Percentiles rank a stretch among this genome's conserved stretches.
phyloP scores from a whole-genome alignment of 116 monocot genomes.

The Papilionanthe hybrid region DNA sequence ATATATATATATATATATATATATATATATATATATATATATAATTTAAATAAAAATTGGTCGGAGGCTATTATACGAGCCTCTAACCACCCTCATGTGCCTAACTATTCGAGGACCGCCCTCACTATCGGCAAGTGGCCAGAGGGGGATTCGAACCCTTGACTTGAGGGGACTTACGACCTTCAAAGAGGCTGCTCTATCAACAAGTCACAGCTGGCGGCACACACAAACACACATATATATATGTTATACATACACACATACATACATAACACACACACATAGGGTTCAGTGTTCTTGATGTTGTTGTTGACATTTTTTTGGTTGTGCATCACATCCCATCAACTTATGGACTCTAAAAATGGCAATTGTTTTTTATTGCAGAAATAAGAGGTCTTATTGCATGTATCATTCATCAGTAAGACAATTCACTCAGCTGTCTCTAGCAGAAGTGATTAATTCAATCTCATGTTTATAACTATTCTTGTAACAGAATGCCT shows the following conservation, averaged over 20 bases:
- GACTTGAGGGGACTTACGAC: too few species aligned
- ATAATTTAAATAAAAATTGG: too few species aligned
- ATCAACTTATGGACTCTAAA: neutral
- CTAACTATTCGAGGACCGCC: too few species aligned
- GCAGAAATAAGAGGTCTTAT: constrained; percentile 50
- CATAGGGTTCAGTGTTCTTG: neutral
- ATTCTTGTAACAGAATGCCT: constrained; percentile 40
- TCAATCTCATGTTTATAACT: neutral
- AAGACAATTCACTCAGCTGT: constrained; percentile 15
- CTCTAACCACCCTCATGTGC: too few species aligned
- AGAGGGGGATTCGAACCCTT: too few species aligned
- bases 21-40: too few species aligned
- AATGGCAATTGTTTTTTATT: constrained; percentile 15
- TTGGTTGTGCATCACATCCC: neutral
- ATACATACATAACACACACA: too few species aligned
- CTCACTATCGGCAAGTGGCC: too few species aligned
- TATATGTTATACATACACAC: neutral
- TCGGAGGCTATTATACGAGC: too few species aligned
- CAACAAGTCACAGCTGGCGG: too few species aligned
- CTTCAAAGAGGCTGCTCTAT: too few species aligned
- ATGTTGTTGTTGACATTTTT: neutral
- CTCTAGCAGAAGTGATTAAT: neutral
- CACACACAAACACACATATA: neutral
- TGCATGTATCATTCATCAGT: constrained; percentile 78
- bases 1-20: too few species aligned